phyloP scores from a whole-genome alignment of 2,329 filamentous ascomycete genomes.

The Ilyonectria robusta region DNA sequence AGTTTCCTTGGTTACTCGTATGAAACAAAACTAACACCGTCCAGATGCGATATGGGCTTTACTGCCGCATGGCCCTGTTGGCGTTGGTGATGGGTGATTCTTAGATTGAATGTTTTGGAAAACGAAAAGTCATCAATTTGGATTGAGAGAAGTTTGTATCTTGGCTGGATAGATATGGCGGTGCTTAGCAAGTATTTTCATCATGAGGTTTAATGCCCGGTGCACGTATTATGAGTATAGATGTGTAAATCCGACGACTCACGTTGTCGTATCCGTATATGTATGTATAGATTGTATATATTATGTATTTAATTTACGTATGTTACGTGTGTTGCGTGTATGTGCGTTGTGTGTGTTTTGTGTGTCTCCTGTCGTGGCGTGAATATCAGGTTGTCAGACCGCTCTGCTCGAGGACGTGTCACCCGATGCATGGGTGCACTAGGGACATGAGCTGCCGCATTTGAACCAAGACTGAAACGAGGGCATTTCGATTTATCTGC shows the following conservation, averaged over 20 bases:
- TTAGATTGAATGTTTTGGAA: slow-evolving; percentile 38
- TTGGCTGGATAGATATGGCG: slow-evolving; percentile 48
- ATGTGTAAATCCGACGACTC: slow-evolving; percentile 46
- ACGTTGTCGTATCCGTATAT: slow-evolving; percentile 45
- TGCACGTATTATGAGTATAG: slow-evolving; percentile 46
- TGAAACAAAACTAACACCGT: slow-evolving; percentile 36
- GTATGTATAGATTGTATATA: slow-evolving; percentile 39
- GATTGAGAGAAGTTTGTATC: slow-evolving; percentile 38
- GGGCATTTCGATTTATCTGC: neutral
- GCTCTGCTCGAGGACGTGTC: neutral
- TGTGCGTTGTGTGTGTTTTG: slow-evolving; percentile 25
- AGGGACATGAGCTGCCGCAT: neutral
- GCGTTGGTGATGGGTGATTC: slow-evolving; percentile 83
- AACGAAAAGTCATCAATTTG: slow-evolving; percentile 38
- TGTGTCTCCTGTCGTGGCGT: slow-evolving; percentile 21
- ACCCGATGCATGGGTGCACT: neutral
- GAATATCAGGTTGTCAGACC: slow-evolving; percentile 8
- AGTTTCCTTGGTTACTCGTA: slow-evolving; percentile 56
- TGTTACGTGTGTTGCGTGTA: slow-evolving; percentile 30
- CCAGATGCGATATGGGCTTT: slow-evolving; percentile 97
- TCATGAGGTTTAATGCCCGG: slow-evolving; percentile 42
- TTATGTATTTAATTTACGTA: slow-evolving; percentile 42
- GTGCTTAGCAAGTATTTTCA: slow-evolving; percentile 49
- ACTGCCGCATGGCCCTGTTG: slow-evolving; percentile 97
- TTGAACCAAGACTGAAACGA: too few relatives aligned